Base-by-base conservation (phyloP, 1,139 yeast genomes). In the Hyphopichia khmerensis region DNA sequence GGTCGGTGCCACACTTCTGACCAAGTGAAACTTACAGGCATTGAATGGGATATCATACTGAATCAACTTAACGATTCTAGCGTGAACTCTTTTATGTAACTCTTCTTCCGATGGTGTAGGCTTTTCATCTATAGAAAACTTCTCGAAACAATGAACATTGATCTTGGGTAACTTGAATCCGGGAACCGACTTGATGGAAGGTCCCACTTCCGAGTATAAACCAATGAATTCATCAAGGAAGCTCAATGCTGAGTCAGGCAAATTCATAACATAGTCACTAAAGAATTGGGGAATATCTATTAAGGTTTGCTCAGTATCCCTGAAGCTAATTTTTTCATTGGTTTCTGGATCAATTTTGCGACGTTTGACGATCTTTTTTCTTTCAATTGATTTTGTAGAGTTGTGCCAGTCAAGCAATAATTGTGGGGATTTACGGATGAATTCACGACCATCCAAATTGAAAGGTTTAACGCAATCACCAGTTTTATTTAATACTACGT, bases 1-100 rank as follows among this genome's bases (percentile, higher is more conserved):
- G 2, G 97, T 89, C 2, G 99, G 99, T 0, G 99, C 93, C 13
- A 95, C 99, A 59, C 83, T 84, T 56, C 99, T 79, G 13, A 95
- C 99, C 50, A 85, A 69, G 58, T 91, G 98, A 63, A 90, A 86
- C 1, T 65, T 57, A 35, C 87, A 67, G 0, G 65, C 57, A 5
- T 70, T 72, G 18, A 75, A 62, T 2, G 81, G 67, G 15, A 82
- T 65, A 1, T 77, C 70, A 53, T 53, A 72, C 2, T 75, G 70
- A 49, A 93, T 65, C 23, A 80, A 66, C 1, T 69, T 59, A n/a
- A 76, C 65, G 18, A 93, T 77, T 44, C 84, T 79, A 10, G 60
- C 56, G 48, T 84, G 83, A 13, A 91, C 78, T 50, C 95, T 74
- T 18, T 57, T 64, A 45, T 83, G 81, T 26, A 90, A 68, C 38